Conservation (phyloP, 2,329 filamentous ascomycete genomes). For the Pseudogymnoascus verrucosus region DNA sequence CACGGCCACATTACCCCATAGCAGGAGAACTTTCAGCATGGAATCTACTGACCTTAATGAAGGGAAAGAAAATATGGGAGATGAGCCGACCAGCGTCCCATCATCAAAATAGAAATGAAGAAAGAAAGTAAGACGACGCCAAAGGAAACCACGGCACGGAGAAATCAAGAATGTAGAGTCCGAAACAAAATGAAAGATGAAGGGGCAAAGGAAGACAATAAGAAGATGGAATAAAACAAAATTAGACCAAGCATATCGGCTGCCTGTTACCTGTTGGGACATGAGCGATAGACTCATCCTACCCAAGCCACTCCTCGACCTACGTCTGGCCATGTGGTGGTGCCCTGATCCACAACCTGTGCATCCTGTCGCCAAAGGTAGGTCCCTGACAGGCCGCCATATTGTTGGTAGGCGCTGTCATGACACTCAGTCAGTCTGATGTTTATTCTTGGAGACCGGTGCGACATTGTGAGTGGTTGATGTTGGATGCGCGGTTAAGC, state of each 20-base stretch:
- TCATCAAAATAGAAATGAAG: conserved; percentile 2
- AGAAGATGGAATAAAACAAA: conserved; percentile 3
- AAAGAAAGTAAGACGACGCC: conserved; percentile 1
- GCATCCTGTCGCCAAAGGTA: conserved; percentile 1
- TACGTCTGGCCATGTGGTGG: neutral
- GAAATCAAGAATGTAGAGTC: neutral
- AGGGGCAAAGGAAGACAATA: neutral
- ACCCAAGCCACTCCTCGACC: neutral
- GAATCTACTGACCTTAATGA: neutral
- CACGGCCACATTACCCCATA: neutral
- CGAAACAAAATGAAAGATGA: neutral
- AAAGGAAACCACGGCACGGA: neutral
- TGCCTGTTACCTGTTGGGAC: neutral
- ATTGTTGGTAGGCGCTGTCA: conserved; percentile 3
- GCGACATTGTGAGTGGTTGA: neutral
- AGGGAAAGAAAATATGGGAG: neutral
- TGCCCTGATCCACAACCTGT: neutral
- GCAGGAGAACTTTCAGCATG: neutral
- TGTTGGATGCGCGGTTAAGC: neutral
- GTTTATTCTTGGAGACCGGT: neutral
- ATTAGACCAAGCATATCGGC: neutral
- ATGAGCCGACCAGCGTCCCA: neutral
- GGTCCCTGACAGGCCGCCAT: neutral
- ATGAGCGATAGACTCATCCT: neutral
- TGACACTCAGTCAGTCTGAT: conserved; percentile 1